Evolutionary conservation across 805 yeast species (phyloP), one percentile per base, ranked within the genome.

Genomic region (Myxozyma nipponensis): DNA sequence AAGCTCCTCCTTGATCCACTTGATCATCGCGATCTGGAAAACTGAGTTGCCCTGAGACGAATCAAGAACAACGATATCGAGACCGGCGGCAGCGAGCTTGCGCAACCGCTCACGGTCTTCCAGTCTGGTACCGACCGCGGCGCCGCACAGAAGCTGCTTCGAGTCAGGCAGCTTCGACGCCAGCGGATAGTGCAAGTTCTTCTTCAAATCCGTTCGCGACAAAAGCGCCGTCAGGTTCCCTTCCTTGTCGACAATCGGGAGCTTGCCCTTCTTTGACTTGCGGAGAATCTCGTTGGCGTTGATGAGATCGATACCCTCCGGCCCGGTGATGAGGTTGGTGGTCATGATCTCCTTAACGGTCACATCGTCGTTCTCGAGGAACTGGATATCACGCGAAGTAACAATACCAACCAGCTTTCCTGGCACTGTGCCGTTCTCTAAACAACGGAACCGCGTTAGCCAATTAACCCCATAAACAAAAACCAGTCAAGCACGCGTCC

Each of bases 1-100:
- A 77, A 71, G 81, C 46, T 78, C 85, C 61, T 71, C 67, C 75
- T 93, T 93, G 74, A 87, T 84, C 90, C 88, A 88, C 74, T 83
- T 78, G 72, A 93, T 78, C 95, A 93, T 86, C 63, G 91, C 82
- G 65, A 89, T 70, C 78, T 93, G 98, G 88, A 84, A 93, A 61
- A 85, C 66, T 46, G 98, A 93, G 77, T 95, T 87, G 72, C 98
- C 98, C 77, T 93, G 96, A 57, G 96, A 87, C 25, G 98, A 91
- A 74, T 93, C 98, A 59, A 93, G 64, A 54, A 93, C 82, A 56
- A 93, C 97, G 59, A 93, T 96, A 71, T 93, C 98, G 69, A 93
- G 81, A 65, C 98, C 98, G 49, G 98, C 98, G 48, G 81, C 95
- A 54, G 84, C 97, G 64, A 93, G 81, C 74, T 83, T 78, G 53